Percentiles rank a stretch among this genome's conserved stretches.
Conservation (phyloP, 768 basidiomycete genomes). For the Roridomyces roridus region DNA sequence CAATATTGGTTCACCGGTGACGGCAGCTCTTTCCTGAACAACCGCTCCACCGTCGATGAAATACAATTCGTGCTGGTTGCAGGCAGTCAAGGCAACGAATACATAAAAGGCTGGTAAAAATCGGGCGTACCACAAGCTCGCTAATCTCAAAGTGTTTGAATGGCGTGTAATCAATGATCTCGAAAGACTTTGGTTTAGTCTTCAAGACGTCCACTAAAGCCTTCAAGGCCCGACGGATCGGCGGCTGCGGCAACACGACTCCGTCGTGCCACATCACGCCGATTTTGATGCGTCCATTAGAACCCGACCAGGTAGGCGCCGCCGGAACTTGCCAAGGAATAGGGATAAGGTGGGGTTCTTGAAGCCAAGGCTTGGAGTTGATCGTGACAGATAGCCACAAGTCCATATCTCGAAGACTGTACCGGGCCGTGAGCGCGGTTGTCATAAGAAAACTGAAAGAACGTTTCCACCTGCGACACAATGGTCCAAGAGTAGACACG, state of each 20-base stretch:
- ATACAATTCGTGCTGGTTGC: constrained; percentile 39
- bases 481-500: constrained; percentile 60
- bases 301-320: constrained; percentile 22
- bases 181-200: constrained; percentile 34
- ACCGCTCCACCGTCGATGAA: constrained; percentile 44
- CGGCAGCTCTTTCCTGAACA: constrained; percentile 27
- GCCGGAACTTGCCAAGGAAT: constrained; percentile 28
- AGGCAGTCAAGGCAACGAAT: background rate
- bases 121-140: constrained; percentile 37
- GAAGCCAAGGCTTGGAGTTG: constrained; percentile 44
- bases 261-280: constrained; percentile 44
- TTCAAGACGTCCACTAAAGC: constrained; percentile 41
- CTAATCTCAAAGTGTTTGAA: constrained; percentile 40
- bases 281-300: constrained; percentile 35
- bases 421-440: background rate
- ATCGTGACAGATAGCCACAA: constrained; percentile 39
- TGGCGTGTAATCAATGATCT: constrained; percentile 43
- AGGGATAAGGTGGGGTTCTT: constrained; percentile 42
- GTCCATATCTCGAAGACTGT: constrained; percentile 36
- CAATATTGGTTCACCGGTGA: constrained; percentile 40
- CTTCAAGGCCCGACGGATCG: constrained; percentile 46
- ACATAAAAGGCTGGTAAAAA: background rate
- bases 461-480: constrained; percentile 46
- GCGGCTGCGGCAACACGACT: constrained; percentile 46
- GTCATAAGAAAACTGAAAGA: background rate